phyloP scores from a whole-genome alignment of 2,329 filamentous ascomycete species.

The Stenocarpella maydis region DNA sequence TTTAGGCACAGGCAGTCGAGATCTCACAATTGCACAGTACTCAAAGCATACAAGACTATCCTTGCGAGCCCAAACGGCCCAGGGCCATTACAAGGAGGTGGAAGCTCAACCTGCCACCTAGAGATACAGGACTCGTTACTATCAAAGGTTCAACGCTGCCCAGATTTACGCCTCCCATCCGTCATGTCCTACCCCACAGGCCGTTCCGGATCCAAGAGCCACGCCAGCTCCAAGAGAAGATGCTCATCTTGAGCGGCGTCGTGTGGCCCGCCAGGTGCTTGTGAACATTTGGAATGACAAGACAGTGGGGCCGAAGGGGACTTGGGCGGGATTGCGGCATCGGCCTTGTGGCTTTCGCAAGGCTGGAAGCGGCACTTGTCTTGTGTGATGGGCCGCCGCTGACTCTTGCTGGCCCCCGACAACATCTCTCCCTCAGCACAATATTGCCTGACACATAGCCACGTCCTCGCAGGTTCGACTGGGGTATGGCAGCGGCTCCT shows the following conservation, averaged over 20 bases:
- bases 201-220: conserved; percentile 48
- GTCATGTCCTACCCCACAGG: neutral
- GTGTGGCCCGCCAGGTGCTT: conserved; percentile 57
- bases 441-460: neutral
- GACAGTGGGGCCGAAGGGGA: conserved; percentile 13
- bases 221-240: conserved; percentile 64
- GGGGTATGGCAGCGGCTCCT: conserved; percentile 38
- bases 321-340: conserved; percentile 24
- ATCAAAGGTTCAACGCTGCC: neutral
- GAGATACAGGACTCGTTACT: neutral
- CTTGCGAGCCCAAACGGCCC: neutral
- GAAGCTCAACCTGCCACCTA: neutral
- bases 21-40: neutral
- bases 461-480: neutral
- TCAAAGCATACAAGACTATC: neutral
- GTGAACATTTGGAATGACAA: conserved; percentile 43
- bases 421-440: neutral
- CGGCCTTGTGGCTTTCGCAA: conserved; percentile 28
- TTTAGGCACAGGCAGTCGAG: neutral
- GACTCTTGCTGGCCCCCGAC: neutral
- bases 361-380: neutral
- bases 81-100: neutral
- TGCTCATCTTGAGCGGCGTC: conserved; percentile 59
- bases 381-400: neutral
- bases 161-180: neutral